Base-by-base conservation (phyloP, 179 eudicot species). In the Camellia oleifera region DNA sequence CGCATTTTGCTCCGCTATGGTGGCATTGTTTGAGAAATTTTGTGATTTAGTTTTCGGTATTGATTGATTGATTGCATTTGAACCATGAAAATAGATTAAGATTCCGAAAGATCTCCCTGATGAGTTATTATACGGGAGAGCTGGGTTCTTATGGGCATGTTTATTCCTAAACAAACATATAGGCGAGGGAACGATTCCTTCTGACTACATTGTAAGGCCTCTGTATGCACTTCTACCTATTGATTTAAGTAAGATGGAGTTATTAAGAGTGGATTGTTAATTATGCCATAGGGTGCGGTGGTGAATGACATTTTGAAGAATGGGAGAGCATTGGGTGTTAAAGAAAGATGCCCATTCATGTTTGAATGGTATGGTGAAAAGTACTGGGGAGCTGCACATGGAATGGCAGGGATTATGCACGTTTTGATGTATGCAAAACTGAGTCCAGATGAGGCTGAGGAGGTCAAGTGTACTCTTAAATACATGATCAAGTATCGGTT, bases 311-410 rank as follows among this genome's bases (percentile, higher is more conserved):
- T 93, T 46, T 80, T 94, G 20, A 80, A 73, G 69, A 84, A 81
- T 5, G 96, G 96, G 64, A 87, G 87, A 86, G 85, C 78, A 70
- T 40, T 91, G 81, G 90, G 93, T 52, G 78, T 71, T 80, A 89
- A 73, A 72, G 79, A 82, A 46, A 82, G 88, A 72, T 85, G 94
- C 74, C 94, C 97, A 0, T 83, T 94, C 81, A 93, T 90, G 98
- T 90, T 77, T 75, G 93, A 93, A 81, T 86, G 85, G 87, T 87
- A 87, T 72, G 92, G 96, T 18, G 85, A 89, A 75, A 89, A 81
- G 71, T 89, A 91, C 78, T 90, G 92, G 97, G 98, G 97, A 40
- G 93, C 97, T 13, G 97, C 93, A 44, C 98, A 93, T 84, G 97
- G 97, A 56, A 66, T 94, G 76, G 92, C 94, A 10, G 97, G 98